phyloP scores from a whole-genome alignment of 768 basidiomycete genomes.

The Pulveroboletus sp. region DNA sequence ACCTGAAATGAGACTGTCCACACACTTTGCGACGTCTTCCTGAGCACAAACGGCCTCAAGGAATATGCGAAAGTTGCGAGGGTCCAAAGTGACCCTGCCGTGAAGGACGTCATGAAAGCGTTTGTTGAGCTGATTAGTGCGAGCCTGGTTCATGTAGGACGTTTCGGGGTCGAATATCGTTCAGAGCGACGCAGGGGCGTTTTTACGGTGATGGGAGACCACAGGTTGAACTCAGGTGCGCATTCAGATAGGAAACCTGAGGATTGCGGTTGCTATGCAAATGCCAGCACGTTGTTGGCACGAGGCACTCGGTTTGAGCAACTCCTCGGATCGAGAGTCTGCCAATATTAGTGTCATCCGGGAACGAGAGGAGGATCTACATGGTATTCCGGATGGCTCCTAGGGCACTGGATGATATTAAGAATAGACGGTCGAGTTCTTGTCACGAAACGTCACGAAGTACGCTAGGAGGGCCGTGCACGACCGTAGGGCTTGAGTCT shows the following conservation, averaged over 20 bases:
- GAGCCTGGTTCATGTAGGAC: conserved; percentile 14
- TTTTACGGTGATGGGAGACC: not conserved
- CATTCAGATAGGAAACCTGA: not conserved
- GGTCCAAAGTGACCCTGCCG: conserved; percentile 28
- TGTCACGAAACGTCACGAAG: too few species aligned
- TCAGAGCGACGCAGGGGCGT: not conserved
- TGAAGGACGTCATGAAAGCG: conserved; percentile 33
- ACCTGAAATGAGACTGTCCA: conserved; percentile 37
- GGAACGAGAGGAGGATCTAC: too few species aligned
- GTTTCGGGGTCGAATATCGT: not conserved
- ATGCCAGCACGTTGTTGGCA: too few species aligned
- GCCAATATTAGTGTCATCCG: too few species aligned
- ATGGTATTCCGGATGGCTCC: too few species aligned
- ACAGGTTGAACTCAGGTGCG: conserved; percentile 5
- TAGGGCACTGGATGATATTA: too few species aligned
- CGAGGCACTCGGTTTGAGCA: too few species aligned
- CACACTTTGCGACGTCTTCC: conserved; percentile 36
- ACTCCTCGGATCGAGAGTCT: too few species aligned
- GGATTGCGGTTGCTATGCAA: not conserved
- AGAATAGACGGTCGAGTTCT: too few species aligned
- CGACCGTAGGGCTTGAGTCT: too few species aligned
- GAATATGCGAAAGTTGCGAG: conserved; percentile 32
- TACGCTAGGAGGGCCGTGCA: too few species aligned
- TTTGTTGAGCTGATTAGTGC: conserved; percentile 30
- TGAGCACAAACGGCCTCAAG: conserved; percentile 45